These are phyloP conservation scores for Chalciporus piperatus DNA, from an alignment of 768 basidiomycete genomes.

Conservation along the genomic window DNA sequence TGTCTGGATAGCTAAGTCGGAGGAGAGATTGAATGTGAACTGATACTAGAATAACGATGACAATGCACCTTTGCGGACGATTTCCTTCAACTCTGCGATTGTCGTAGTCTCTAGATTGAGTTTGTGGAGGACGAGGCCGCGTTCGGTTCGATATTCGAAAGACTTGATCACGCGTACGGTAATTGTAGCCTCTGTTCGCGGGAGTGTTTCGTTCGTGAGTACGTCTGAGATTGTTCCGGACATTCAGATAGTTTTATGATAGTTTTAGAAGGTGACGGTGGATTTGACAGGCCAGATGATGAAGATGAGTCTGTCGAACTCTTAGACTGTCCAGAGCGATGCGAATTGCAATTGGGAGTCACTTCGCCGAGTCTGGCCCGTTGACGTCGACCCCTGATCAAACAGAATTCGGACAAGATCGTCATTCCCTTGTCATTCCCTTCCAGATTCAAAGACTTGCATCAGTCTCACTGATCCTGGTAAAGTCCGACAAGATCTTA, in stretches of 20 bases:
- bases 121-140: constrained; percentile 78
- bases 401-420: too few relatives aligned
- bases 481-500: too few relatives aligned
- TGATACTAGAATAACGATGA: neutral
- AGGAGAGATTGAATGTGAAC: constrained; percentile 7
- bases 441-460: too few relatives aligned
- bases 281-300: neutral
- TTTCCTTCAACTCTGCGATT: constrained; percentile 73
- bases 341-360: too few relatives aligned
- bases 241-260: constrained; percentile 22
- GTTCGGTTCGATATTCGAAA: constrained; percentile 88
- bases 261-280: neutral
- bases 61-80: constrained; percentile 58
- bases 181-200: constrained; percentile 75
- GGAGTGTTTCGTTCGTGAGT: constrained; percentile 63
- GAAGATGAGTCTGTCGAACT: too few relatives aligned
- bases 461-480: too few relatives aligned
- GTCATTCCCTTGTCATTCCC: too few relatives aligned
- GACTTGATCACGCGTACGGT: constrained; percentile 95
- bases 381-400: too few relatives aligned
- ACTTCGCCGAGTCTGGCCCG: too few relatives aligned
- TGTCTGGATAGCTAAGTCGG: constrained; percentile 59
- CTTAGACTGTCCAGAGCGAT: too few relatives aligned
- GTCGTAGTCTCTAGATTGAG: constrained; percentile 79
- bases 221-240: constrained; percentile 37